These are phyloP conservation scores for Syzygium syzygioides DNA, from an alignment of 441 rosid species.

Conservation along the genomic window DNA sequence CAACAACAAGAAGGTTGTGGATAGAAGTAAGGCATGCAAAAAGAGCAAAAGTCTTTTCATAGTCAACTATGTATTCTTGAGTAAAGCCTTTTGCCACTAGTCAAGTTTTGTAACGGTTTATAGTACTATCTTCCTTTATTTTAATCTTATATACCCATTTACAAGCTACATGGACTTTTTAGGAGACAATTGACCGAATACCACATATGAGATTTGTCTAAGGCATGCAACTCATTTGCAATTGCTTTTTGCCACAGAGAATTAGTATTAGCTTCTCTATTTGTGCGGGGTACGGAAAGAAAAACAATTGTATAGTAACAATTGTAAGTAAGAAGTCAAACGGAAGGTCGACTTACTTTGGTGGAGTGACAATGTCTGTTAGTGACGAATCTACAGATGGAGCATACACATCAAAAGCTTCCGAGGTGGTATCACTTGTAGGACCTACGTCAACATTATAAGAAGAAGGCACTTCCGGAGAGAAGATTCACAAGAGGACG, in stretches of 20 bases:
- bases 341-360: background rate
- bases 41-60: background rate
- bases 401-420: background rate
- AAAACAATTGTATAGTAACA: background rate
- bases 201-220: background rate
- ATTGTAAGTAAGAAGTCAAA: background rate
- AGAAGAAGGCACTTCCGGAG: background rate
- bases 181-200: background rate
- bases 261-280: background rate
- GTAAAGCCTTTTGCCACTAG: background rate
- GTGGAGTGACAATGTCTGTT: background rate
- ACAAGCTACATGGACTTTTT: background rate
- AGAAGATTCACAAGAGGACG: background rate
- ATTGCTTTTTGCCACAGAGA: background rate
- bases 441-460: background rate
- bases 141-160: background rate
- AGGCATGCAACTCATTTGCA: background rate
- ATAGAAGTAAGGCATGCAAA: background rate
- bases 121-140: background rate
- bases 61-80: background rate
- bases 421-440: background rate
- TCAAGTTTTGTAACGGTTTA: background rate
- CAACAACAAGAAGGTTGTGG: background rate
- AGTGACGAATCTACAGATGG: background rate
- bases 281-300: background rate